Base-by-base conservation (phyloP, 495 filamentous ascomycete genomes). In the Hypomontagnella monticulosa region DNA sequence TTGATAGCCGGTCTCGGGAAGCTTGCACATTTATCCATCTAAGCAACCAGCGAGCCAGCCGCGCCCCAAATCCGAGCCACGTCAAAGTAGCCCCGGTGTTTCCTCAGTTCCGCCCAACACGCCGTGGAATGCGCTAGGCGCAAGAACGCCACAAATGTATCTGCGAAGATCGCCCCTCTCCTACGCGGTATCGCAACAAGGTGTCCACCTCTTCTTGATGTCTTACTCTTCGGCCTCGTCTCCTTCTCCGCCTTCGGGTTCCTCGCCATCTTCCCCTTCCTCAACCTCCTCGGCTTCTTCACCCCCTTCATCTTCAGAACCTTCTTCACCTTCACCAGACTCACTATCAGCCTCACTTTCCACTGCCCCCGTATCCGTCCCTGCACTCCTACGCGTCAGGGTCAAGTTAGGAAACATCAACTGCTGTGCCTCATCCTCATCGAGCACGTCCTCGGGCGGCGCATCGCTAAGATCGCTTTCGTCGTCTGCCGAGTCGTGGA, bases 401-500 rank as follows among this genome's bases (percentile, higher is more conserved):
- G 34, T 52, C 8, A 81, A 56, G 49, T 80, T 80, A 0, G 78
- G 80, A 49, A 83, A 83, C 72, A 83, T 72, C 34, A 82, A 47
- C 20, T 75, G 72, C 23, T 79, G 70, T 6, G 78, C 77, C 46
- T 76, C 71, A 14, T 82, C 76, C 42, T 82, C 76, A 50, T 84
- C 81, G 18, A 75, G 27, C 32, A 81, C 78, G 46, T 78, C 79
- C 11, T 85, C 80, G 3, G 83, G 81, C 2, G 71, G 71, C 33
- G 88, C 82, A 53, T 93, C 91, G 52, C 88, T 92, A 6, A 93
- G 76, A 60, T 93, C 91, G 71, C 89, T 93, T 75, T 93, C 91
- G 58, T 92, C 90, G 63, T 93, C 91, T 0, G 88, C 91, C 50
- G 85, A 89, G 55, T 92, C 91, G 60, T 91, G 88, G 11, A 90